Percentiles rank a stretch among this genome's conserved stretches.
Conservation (phyloP, 1,139 yeast genomes). For the Zygotorulaspora mrakii region DNA sequence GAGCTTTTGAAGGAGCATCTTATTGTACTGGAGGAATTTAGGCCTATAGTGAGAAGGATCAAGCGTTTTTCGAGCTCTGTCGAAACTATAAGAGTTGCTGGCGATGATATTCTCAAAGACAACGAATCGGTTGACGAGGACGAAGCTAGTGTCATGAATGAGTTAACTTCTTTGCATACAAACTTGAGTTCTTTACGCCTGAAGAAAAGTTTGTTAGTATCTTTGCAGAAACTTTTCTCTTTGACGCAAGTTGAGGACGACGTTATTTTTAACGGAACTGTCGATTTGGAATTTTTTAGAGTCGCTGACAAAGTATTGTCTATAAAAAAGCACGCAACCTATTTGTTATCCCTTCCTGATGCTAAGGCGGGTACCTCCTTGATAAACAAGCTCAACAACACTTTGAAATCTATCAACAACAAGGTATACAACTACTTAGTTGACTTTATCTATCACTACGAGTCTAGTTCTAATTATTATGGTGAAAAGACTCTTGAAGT, state of each 20-base stretch:
- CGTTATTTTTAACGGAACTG: constrained; percentile 43
- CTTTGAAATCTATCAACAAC: constrained; percentile 36
- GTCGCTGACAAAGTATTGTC: constrained; percentile 58
- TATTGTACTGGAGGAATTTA: constrained; percentile 56
- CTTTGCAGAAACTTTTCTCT: constrained; percentile 63
- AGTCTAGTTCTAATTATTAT: constrained; percentile 19
- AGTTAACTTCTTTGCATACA: constrained; percentile 26
- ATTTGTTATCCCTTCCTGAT: constrained; percentile 63
- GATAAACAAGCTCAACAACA: constrained; percentile 55
- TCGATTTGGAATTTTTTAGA: constrained; percentile 58
- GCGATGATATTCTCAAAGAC: constrained; percentile 37
- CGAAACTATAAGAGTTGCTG: constrained; percentile 44
- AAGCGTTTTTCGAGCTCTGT: constrained; percentile 42
- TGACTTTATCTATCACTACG: constrained; percentile 35
- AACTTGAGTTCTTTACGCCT: constrained; percentile 41
- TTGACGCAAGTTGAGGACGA: constrained; percentile 70
- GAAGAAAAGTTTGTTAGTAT: constrained; percentile 53
- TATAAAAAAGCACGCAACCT: constrained; percentile 65
- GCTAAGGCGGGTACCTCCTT: constrained; percentile 69
- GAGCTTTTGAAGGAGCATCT: constrained; percentile 64
- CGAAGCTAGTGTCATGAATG: constrained; percentile 9
- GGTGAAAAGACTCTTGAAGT: constrained; percentile 25
- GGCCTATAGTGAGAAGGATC: constrained; percentile 46
- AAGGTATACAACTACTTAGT: constrained; percentile 37
- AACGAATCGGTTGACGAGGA: constrained; percentile 3